phyloP scores from a whole-genome alignment of 805 yeast species.

The Candida palmyrensis region DNA sequence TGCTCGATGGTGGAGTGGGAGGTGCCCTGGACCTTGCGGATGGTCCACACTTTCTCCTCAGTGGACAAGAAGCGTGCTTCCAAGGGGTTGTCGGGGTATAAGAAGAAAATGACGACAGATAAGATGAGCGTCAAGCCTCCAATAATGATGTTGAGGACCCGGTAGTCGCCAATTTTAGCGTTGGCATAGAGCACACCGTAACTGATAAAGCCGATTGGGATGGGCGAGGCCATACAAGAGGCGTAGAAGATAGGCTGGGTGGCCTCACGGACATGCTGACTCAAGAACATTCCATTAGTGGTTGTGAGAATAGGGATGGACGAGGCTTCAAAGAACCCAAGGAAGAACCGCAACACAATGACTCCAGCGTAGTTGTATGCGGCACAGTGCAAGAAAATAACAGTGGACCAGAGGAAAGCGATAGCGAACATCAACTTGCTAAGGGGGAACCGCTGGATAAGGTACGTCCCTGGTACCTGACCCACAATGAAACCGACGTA shows the following conservation, averaged over 20 bases:
- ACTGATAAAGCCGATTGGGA: conserved; percentile 48
- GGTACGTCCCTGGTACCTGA: conserved; percentile 37
- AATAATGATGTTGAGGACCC: conserved; percentile 48
- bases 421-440: conserved; percentile 33
- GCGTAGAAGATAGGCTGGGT: conserved; percentile 51
- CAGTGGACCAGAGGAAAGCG: conserved; percentile 39
- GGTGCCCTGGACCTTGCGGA: conserved; percentile 30
- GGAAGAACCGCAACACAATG: conserved; percentile 41
- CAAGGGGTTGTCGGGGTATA: conserved; percentile 56
- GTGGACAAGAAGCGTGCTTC: conserved; percentile 41
- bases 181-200: conserved; percentile 30
- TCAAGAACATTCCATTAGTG: conserved; percentile 48
- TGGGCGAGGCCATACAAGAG: conserved; percentile 46
- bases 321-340: conserved; percentile 37
- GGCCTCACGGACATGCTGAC: conserved; percentile 40
- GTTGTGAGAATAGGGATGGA: conserved; percentile 31
- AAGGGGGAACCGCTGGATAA: conserved; percentile 41
- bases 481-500: conserved; percentile 49
- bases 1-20: conserved; percentile 33
- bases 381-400: conserved; percentile 43
- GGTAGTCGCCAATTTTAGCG: conserved; percentile 38
- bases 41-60: conserved; percentile 49
- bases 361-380: conserved; percentile 44
- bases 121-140: conserved; percentile 47
- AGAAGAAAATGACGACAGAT: conserved; percentile 15